phyloP scores from a whole-genome alignment of 2,329 filamentous ascomycete species.

The Cladosporium velox region DNA sequence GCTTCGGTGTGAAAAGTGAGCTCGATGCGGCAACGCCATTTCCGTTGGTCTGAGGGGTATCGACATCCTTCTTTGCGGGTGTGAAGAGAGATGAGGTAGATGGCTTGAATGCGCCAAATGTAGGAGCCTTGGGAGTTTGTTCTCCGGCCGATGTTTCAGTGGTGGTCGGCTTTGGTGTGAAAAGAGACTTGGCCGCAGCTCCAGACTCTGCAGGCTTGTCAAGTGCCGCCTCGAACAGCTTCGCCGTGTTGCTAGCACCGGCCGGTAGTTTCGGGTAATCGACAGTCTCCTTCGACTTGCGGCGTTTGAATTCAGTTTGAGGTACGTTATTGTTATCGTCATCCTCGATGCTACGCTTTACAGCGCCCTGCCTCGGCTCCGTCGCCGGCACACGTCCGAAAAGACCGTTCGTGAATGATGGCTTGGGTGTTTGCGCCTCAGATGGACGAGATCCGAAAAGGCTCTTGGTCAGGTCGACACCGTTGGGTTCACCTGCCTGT shows the following conservation, averaged over 20 bases:
- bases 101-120: constrained; percentile 22
- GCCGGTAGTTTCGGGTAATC: constrained; percentile 35
- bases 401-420: constrained; percentile 23
- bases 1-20: constrained; percentile 6
- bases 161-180: constrained; percentile 20
- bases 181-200: constrained; percentile 25
- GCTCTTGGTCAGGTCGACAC: constrained; percentile 21
- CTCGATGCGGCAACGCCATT: not conserved
- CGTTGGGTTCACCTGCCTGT: constrained; percentile 6
- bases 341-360: constrained; percentile 30
- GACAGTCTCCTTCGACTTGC: constrained; percentile 31
- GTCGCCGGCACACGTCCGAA: constrained; percentile 30
- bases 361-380: constrained; percentile 27
- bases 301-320: constrained; percentile 36
- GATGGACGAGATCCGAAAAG: constrained; percentile 17
- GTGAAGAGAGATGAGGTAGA: constrained; percentile 19
- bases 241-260: constrained; percentile 34
- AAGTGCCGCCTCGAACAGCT: constrained; percentile 36
- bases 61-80: constrained; percentile 18
- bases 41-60: not conserved
- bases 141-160: not conserved
- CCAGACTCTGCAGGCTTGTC: constrained; percentile 28
- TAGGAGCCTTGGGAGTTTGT: constrained; percentile 17
- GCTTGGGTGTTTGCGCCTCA: constrained; percentile 26
- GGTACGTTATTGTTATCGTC: constrained; percentile 24